phyloP scores from a whole-genome alignment of 2,329 filamentous ascomycete genomes.

The Sporothrix pallida region DNA sequence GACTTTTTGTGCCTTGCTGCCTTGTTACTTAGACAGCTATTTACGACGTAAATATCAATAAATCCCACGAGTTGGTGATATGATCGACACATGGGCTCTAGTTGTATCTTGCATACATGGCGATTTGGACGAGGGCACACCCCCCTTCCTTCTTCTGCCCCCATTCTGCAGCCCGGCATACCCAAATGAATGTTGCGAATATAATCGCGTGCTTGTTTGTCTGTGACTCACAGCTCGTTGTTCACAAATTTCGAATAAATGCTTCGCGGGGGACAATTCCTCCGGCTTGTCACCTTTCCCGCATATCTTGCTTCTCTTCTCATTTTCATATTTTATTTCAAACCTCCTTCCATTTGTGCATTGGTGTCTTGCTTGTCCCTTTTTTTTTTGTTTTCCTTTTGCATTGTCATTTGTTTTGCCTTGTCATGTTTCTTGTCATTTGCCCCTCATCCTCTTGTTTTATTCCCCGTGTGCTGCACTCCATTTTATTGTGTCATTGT shows the following conservation, averaged over 20 bases:
- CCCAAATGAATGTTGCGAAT: conserved; percentile 18
- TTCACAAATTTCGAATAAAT: conserved; percentile 7
- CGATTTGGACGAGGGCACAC: background rate
- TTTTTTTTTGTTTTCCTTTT: background rate
- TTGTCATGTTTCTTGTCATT: background rate
- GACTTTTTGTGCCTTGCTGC: background rate
- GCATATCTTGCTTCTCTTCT: background rate
- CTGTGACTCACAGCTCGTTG: conserved; percentile 24
- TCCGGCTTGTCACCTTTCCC: background rate
- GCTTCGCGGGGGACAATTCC: conserved; percentile 1
- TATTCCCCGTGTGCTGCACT: background rate
- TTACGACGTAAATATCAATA: too few relatives aligned
- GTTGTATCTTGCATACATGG: background rate
- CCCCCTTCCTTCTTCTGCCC: background rate
- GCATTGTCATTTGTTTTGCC: background rate
- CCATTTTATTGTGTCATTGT: background rate
- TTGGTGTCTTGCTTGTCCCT: background rate
- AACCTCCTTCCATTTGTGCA: background rate
- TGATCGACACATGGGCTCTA: conserved; percentile 1
- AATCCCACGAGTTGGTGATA: background rate
- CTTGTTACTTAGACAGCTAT: background rate
- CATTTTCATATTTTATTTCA: background rate
- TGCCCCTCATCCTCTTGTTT: background rate
- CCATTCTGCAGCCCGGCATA: background rate
- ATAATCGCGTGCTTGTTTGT: conserved; percentile 28